Base-by-base conservation (phyloP, 2,329 filamentous ascomycete species). In the Talaromyces pinophilus region DNA sequence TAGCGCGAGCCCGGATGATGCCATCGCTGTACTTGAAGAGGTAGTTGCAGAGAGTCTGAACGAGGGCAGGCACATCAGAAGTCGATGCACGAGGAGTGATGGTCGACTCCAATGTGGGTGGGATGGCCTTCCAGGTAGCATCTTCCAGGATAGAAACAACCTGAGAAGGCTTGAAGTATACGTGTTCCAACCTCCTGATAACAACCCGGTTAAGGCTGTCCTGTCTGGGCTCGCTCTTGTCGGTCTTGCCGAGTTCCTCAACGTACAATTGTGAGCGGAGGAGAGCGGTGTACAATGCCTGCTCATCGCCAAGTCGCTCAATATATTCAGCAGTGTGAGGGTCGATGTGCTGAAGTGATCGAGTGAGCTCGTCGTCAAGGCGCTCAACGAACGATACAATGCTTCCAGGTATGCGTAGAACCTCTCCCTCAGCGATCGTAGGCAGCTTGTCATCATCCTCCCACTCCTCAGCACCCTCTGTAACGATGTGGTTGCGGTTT, bases 321-420 rank as follows among this genome's bases (percentile, higher is more conserved):
- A 99, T 97, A 77, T 99, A 99, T 82, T 99, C 95, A 35, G 95
- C 95, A 48, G 95, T 99, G 82, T 99, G 95, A 66, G 95, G 96
- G 78, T 99, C 95, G 75, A 99, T 97, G 80, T 90, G 92, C 81
- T 99, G 95, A 62, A 99, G 86, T n/a, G 95, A 97, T 73, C 95
- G 90, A 68, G 92, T 96, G 70, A 99, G 91, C 83, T 99, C 96
- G 75, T 99, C 95, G 75, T 99, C 95, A 22, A 99, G 87, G 76
- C 95, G 88, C 85, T 99, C 95, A 38, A 96, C 88, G 76, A 94
- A 96, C 0, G 95, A 98, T 55, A 97, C 92, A 68, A 98, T 84
- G 83, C 92, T 97, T 76, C 95, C 96, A 22, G 95, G 92, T 66
- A 99, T 93, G 85, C 97, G 91, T 76, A 94, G 87, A 78, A 87